A percentile compares a stretch with the other conserved stretches of the same genome.
These are phyloP conservation scores for Xylaria telfairii DNA, from an alignment of 495 filamentous ascomycete species.

Conservation along the genomic window DNA sequence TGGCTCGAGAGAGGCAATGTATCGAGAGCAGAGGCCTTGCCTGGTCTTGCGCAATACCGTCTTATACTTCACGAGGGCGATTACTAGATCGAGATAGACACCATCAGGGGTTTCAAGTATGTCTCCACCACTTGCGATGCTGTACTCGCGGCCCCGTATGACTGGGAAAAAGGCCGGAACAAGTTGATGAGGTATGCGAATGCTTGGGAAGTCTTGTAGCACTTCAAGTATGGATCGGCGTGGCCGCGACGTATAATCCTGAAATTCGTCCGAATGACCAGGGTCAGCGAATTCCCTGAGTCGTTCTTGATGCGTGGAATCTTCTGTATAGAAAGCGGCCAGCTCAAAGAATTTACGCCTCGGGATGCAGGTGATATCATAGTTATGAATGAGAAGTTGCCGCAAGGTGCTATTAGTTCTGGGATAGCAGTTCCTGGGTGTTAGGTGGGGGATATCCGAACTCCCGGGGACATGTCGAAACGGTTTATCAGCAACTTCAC, in stretches of 20 bases:
- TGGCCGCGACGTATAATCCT: slow-evolving; percentile 93
- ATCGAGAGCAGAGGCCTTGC: slow-evolving; percentile 89
- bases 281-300: slow-evolving; percentile 81
- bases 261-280: slow-evolving; percentile 84
- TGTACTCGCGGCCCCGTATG: slow-evolving; percentile 83
- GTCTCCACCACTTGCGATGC: slow-evolving; percentile 76
- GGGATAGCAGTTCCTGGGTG: slow-evolving; percentile 37
- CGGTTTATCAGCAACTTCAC: slow-evolving; percentile 67
- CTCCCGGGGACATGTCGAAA: slow-evolving; percentile 54
- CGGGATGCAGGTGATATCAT: slow-evolving; percentile 89
- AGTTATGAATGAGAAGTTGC: slow-evolving; percentile 74
- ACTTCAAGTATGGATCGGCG: slow-evolving; percentile 91
- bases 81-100: slow-evolving; percentile 73
- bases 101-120: not conserved
- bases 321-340: slow-evolving; percentile 73
- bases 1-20: slow-evolving; percentile 67
- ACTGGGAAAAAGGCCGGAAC: slow-evolving; percentile 73
- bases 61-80: slow-evolving; percentile 90
- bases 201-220: slow-evolving; percentile 84
- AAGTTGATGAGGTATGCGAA: slow-evolving; percentile 79
- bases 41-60: slow-evolving; percentile 86
- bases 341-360: slow-evolving; percentile 82
- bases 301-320: slow-evolving; percentile 77
- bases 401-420: slow-evolving; percentile 69
- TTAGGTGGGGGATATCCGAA: slow-evolving; percentile 28